Percentiles rank a stretch among this genome's conserved stretches.
Conservation (phyloP, 2,329 filamentous ascomycete species). For the Claviceps sp. region DNA sequence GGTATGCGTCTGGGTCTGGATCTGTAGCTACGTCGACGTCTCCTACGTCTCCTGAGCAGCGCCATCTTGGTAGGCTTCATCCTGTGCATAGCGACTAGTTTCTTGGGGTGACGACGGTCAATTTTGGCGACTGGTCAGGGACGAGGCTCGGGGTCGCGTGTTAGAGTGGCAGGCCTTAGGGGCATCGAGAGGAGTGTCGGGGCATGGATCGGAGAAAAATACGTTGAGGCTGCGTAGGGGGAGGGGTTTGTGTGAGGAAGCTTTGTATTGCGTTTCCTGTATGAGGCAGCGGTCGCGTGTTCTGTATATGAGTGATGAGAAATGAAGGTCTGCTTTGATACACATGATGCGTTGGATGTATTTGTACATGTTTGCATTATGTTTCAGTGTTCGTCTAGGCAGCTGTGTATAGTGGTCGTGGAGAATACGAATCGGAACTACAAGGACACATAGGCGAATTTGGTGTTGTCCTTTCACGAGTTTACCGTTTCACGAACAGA, state of each 20-base stretch:
- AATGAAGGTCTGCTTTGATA: neutral
- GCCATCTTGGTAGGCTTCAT: slow-evolving; percentile 28
- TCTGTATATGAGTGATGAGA: slow-evolving; percentile 1
- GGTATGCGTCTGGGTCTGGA: slow-evolving; percentile 11
- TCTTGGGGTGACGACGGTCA: neutral
- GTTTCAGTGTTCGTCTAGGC: too few relatives aligned
- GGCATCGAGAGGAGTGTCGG: slow-evolving; percentile 10
- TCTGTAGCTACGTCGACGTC: slow-evolving; percentile 17
- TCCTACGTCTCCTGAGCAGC: slow-evolving; percentile 24
- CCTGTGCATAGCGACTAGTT: neutral
- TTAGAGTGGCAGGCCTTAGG: slow-evolving; percentile 21
- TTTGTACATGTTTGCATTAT: too few relatives aligned
- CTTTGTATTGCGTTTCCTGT: neutral
- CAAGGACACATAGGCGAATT: too few relatives aligned
- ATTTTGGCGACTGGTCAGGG: slow-evolving; percentile 32
- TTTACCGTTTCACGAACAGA: too few relatives aligned
- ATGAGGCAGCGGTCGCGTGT: neutral
- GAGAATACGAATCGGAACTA: too few relatives aligned
- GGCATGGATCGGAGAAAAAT: slow-evolving; percentile 17
- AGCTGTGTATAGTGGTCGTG: too few relatives aligned
- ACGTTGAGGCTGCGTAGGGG: slow-evolving; percentile 27
- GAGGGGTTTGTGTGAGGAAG: slow-evolving; percentile 21
- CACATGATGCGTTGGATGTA: too few relatives aligned
- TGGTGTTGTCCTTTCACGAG: too few relatives aligned
- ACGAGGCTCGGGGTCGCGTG: slow-evolving; percentile 34